phyloP scores from a whole-genome alignment of 805 yeast genomes.

The Kazachstania taianensis region DNA sequence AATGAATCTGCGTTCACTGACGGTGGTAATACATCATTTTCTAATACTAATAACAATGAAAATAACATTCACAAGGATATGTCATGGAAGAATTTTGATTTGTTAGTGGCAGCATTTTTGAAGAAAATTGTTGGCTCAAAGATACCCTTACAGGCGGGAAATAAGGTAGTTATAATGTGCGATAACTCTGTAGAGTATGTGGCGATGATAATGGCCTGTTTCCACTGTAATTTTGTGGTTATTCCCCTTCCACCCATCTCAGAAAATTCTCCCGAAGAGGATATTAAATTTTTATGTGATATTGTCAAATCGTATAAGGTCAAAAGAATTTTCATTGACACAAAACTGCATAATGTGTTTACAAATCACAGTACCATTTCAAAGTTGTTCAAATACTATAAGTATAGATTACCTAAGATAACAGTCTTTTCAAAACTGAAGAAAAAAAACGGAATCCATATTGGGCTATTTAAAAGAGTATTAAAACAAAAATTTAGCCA shows the following conservation, averaged over 20 bases:
- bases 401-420: conserved; percentile 20
- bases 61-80: conserved; percentile 41
- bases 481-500: conserved; percentile 14
- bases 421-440: conserved; percentile 27
- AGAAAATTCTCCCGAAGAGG: conserved; percentile 58
- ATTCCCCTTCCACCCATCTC: conserved; percentile 71
- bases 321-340: conserved; percentile 63
- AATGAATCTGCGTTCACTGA: conserved; percentile 69
- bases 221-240: conserved; percentile 54
- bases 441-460: conserved; percentile 14
- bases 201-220: conserved; percentile 77
- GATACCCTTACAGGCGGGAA: conserved; percentile 54
- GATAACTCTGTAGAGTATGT: conserved; percentile 81
- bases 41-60: conserved; percentile 22
- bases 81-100: conserved; percentile 79
- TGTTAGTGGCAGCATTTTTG: conserved; percentile 64
- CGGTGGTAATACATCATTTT: conserved; percentile 26
- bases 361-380: conserved; percentile 17
- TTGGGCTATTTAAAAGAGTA: conserved; percentile 13
- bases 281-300: conserved; percentile 53
- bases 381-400: conserved; percentile 19
- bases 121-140: conserved; percentile 58
- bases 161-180: conserved; percentile 69
- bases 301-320: conserved; percentile 65
- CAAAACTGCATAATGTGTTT: conserved; percentile 14